Conservation (phyloP, 352 stramenopile genomes). For the Ochromonadaceae sp. region DNA sequence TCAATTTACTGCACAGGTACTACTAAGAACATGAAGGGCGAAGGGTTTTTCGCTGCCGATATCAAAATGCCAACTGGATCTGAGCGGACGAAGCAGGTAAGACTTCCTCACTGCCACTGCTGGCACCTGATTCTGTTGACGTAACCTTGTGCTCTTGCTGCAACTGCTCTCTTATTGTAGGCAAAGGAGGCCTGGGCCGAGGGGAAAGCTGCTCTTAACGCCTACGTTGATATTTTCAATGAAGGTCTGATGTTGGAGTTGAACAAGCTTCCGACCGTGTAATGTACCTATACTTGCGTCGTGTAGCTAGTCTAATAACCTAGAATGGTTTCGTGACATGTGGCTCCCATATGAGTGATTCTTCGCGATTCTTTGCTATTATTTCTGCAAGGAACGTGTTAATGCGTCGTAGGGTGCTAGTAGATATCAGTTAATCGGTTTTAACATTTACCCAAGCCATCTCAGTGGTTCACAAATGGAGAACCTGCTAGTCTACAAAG, state of each 20-base stretch:
- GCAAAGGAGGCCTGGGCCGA: not conserved
- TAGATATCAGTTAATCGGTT: too few species aligned
- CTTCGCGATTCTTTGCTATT: too few species aligned
- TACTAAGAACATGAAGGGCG: not conserved
- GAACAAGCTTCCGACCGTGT: constrained; percentile 1
- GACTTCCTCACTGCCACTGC: not conserved
- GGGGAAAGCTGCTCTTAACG: not conserved
- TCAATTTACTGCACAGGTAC: not conserved
- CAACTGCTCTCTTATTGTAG: not conserved
- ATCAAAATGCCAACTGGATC: constrained; percentile 3
- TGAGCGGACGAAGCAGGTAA: not conserved
- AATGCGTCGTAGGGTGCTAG: too few species aligned
- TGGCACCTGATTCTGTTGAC: not conserved
- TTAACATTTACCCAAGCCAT: too few species aligned
- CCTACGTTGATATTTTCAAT: not conserved
- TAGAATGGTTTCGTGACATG: too few species aligned
- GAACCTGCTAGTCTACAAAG: too few species aligned
- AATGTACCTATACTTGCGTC: too few species aligned
- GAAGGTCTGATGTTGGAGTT: not conserved
- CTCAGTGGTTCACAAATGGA: too few species aligned
- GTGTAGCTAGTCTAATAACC: too few species aligned
- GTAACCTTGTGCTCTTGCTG: not conserved
- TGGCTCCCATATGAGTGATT: too few species aligned
- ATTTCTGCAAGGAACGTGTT: too few species aligned
- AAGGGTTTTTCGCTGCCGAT: not conserved